Conservation (phyloP, 169 alveolate genomes). For the Eimeria sp. region DNA sequence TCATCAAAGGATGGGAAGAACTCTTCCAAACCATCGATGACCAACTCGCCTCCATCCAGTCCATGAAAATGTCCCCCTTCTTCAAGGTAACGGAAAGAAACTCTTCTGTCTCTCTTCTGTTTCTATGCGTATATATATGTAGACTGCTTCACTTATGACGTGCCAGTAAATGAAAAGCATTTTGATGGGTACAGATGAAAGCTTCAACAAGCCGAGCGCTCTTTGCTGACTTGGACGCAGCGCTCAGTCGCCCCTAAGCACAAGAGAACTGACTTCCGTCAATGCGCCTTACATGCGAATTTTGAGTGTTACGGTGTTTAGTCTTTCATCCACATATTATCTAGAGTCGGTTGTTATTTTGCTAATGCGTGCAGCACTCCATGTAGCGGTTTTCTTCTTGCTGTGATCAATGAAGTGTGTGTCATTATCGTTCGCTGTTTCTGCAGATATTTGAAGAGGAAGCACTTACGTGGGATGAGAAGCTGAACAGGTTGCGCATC, state of each 20-base stretch:
- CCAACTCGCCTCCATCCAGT: conserved; percentile 95
- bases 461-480: conserved; percentile 98
- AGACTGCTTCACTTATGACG: background rate
- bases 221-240: background rate
- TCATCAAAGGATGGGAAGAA: conserved; percentile 99
- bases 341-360: background rate
- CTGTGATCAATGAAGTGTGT: conserved; percentile 76
- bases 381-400: background rate
- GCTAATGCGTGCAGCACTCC: background rate
- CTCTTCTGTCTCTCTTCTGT: too few species aligned
- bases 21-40: conserved; percentile 97
- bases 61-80: conserved; percentile 98
- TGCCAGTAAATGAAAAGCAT: background rate
- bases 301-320: background rate
- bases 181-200: background rate
- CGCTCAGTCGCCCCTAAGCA: background rate
- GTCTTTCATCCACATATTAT: background rate
- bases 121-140: background rate
- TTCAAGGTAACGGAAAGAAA: conserved; percentile 88
- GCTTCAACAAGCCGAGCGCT: background rate
- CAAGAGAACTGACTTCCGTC: background rate
- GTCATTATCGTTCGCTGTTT: conserved; percentile 89
- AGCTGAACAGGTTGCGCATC: conserved; percentile 95
- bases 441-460: conserved; percentile 96
- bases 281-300: background rate